Percentiles rank a stretch among this genome's conserved stretches.
Evolutionary conservation across 768 basidiomycete genomes (phyloP).

Genomic region (Leccinum disarticulatum): DNA sequence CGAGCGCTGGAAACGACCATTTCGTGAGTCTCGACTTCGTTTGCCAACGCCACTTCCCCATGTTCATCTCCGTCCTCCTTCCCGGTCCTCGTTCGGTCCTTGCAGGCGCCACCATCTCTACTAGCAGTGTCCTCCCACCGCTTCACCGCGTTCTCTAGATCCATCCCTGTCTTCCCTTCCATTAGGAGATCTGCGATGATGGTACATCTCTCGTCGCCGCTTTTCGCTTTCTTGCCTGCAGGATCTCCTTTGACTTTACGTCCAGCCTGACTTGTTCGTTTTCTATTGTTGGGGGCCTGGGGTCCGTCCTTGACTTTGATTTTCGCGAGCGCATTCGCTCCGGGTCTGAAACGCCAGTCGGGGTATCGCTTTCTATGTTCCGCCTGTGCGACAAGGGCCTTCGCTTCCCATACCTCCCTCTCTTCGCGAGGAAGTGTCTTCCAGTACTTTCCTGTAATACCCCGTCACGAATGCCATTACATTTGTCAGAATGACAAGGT

Average conservation of each 20-base stretch:
- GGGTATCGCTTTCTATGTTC: conserved; percentile 76
- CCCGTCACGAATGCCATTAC: neutral
- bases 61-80: conserved; percentile 28
- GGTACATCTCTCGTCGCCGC: conserved; percentile 54
- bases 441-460: conserved; percentile 64
- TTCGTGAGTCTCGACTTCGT: conserved; percentile 10
- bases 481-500: neutral
- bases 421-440: conserved; percentile 66
- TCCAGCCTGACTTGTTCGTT: conserved; percentile 29
- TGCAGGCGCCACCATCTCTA: conserved; percentile 4
- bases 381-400: conserved; percentile 66
- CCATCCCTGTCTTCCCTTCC: conserved; percentile 64
- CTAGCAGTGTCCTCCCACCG: conserved; percentile 39
- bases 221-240: conserved; percentile 29
- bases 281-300: conserved; percentile 29
- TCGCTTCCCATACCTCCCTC: conserved; percentile 73
- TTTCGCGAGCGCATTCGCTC: conserved; percentile 44
- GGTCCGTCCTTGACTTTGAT: conserved; percentile 43
- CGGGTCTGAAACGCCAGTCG: conserved; percentile 80
- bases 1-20: conserved; percentile 6
- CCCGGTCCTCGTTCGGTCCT: conserved; percentile 1
- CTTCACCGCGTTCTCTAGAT: conserved; percentile 59
- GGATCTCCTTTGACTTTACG: conserved; percentile 33
- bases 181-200: conserved; percentile 68
- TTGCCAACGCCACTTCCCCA: conserved; percentile 18